phyloP scores from a whole-genome alignment of 2,329 filamentous ascomycete species.

The Aspergillus hortae region DNA sequence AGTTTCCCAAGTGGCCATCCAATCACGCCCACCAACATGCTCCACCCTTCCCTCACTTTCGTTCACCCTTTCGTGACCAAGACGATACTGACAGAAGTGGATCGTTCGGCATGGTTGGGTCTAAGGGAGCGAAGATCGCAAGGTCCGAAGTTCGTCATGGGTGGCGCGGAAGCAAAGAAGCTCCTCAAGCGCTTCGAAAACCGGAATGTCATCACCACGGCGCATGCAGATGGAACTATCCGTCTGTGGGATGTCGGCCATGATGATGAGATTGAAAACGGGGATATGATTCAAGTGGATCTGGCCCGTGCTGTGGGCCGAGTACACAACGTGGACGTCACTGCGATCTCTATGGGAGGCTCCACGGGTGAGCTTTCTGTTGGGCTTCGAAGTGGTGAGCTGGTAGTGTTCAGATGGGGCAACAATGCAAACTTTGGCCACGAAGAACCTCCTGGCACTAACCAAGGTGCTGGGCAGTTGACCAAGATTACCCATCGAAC shows the following conservation, averaged over 20 bases:
- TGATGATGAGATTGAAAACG: constrained; percentile 89
- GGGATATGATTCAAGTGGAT: constrained; percentile 76
- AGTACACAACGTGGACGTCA: constrained; percentile 72
- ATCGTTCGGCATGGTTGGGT: constrained; percentile 79
- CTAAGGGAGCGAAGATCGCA: constrained; percentile 80
- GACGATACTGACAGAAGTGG: constrained; percentile 67
- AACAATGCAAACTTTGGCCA: constrained; percentile 69
- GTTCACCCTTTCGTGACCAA: constrained; percentile 85
- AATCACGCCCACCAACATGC: constrained; percentile 86
- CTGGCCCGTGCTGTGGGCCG: constrained; percentile 76
- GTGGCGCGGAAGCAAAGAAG: constrained; percentile 69
- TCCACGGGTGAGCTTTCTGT: constrained; percentile 79
- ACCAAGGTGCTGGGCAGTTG: constrained; percentile 64
- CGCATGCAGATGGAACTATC: constrained; percentile 88
- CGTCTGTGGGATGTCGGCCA: constrained; percentile 90
- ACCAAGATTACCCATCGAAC: constrained; percentile 70
- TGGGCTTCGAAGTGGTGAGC: constrained; percentile 77
- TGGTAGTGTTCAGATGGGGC: constrained; percentile 86
- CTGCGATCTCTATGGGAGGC: constrained; percentile 75
- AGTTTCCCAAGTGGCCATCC: constrained; percentile 90
- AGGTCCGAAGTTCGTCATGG: constrained; percentile 73
- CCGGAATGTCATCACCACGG: constrained; percentile 78
- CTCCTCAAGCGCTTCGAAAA: constrained; percentile 74
- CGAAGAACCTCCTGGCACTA: constrained; percentile 52
- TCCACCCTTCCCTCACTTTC: constrained; percentile 82